These are phyloP conservation scores for Aspergillus steynii DNA, from an alignment of 495 filamentous ascomycete genomes.

Conservation along the genomic window DNA sequence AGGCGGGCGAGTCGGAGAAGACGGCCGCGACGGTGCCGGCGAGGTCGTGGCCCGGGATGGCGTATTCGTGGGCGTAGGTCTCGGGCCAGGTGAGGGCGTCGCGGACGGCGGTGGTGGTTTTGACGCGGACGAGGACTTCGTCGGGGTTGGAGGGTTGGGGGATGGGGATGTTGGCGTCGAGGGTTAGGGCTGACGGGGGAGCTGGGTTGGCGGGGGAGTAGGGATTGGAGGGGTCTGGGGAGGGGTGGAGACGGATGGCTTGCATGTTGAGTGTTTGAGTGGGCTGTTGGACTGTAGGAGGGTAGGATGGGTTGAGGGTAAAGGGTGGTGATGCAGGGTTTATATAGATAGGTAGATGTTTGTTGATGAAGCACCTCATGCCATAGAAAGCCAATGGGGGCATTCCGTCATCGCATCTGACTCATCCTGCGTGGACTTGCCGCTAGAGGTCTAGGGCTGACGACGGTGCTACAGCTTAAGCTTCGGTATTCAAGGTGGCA, in stretches of 20 bases:
- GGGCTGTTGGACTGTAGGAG: not conserved
- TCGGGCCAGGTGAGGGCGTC: slow-evolving; percentile 39
- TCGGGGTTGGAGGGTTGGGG: slow-evolving; percentile 21
- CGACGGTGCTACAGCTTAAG: not conserved
- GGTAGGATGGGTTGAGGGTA: not conserved
- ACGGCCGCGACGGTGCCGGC: slow-evolving; percentile 38
- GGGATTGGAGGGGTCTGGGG: slow-evolving; percentile 14
- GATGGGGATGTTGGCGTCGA: slow-evolving; percentile 30
- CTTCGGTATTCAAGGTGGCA: not conserved
- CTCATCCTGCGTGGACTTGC: not conserved
- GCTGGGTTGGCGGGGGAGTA: slow-evolving; percentile 38
- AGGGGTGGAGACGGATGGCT: slow-evolving; percentile 39
- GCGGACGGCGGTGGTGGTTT: slow-evolving; percentile 33
- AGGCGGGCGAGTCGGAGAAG: not conserved
- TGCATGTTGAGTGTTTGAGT: slow-evolving; percentile 22
- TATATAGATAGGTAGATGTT: not conserved
- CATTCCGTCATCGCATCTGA: not conserved
- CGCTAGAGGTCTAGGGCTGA: not conserved
- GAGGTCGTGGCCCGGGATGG: slow-evolving; percentile 47
- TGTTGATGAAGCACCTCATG: not conserved
- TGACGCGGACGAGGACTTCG: slow-evolving; percentile 30
- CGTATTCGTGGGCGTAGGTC: slow-evolving; percentile 25
- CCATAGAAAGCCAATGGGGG: not conserved
- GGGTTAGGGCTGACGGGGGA: slow-evolving; percentile 29
- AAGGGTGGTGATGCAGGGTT: not conserved